A percentile compares a stretch with the other conserved stretches of the same genome.
These are phyloP conservation scores for Ascocoryne sarcoides DNA, from an alignment of 2,329 filamentous ascomycete species.

Conservation along the genomic window DNA sequence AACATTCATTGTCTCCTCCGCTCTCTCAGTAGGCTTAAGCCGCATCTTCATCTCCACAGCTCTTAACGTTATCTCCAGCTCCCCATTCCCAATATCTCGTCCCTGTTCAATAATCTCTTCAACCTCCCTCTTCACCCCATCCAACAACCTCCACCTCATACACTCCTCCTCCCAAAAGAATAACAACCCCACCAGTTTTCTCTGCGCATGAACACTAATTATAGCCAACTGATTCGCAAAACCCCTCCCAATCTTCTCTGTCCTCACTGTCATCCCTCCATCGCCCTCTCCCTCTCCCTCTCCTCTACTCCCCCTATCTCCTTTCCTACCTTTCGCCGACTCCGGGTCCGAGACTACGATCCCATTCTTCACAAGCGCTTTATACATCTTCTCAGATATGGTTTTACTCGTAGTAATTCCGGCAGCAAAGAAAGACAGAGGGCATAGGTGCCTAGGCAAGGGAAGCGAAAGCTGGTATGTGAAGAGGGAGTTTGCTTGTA, in stretches of 20 bases:
- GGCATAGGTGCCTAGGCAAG: constrained; percentile 8
- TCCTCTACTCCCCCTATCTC: constrained; percentile 3
- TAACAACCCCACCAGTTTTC: constrained; percentile 24
- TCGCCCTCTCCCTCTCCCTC: not conserved
- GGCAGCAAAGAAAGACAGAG: constrained; percentile 11
- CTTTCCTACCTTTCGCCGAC: not conserved
- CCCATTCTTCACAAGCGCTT: constrained; percentile 9
- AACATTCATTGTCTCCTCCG: not conserved
- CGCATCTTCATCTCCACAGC: constrained; percentile 4
- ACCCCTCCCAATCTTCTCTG: constrained; percentile 11
- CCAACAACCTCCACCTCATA: constrained; percentile 17
- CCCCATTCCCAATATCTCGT: not conserved
- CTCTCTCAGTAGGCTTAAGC: constrained; percentile 1
- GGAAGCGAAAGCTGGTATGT: constrained; percentile 12
- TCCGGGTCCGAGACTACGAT: constrained; percentile 8
- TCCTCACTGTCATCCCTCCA: constrained; percentile 13
- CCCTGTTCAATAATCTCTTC: constrained; percentile 2
- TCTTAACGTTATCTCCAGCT: not conserved
- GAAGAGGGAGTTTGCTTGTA: constrained; percentile 15
- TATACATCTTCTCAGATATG: constrained; percentile 11
- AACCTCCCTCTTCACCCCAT: constrained; percentile 17
- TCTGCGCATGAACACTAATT: constrained; percentile 19
- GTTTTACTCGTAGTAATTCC: constrained; percentile 6
- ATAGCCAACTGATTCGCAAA: constrained; percentile 20
- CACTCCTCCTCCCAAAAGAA: constrained; percentile 26